A percentile compares a stretch with the other conserved stretches of the same genome.
phyloP scores from a whole-genome alignment of 2,329 filamentous ascomycete species.

The Colletotrichum endophyticum region DNA sequence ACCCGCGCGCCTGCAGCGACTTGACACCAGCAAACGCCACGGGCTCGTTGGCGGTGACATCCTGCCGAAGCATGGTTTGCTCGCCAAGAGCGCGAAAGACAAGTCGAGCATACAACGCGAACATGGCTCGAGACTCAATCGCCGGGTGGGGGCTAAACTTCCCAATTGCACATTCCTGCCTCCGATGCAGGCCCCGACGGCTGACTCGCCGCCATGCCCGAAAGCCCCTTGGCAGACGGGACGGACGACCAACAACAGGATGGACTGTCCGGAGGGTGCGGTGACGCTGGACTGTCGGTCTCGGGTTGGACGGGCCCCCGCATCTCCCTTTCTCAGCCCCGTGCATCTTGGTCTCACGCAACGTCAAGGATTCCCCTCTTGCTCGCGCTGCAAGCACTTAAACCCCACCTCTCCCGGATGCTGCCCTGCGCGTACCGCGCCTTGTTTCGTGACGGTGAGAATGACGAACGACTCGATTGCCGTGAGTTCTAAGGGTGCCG shows the following conservation, averaged over 20 bases:
- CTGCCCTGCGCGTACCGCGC: background rate
- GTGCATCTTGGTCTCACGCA: background rate
- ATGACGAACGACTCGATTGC: background rate
- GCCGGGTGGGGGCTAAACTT: background rate
- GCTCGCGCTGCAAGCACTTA: background rate
- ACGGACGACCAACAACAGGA: background rate
- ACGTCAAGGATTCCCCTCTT: background rate
- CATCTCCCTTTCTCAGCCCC: background rate
- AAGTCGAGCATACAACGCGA: background rate
- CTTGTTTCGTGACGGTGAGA: background rate
- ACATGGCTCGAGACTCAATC: background rate
- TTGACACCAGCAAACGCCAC: background rate
- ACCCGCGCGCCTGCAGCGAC: background rate
- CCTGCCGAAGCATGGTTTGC: background rate
- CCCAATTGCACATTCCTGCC: background rate
- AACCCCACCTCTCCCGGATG: background rate
- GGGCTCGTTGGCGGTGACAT: background rate
- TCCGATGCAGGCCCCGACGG: background rate
- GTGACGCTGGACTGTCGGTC: background rate
- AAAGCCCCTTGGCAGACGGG: background rate
- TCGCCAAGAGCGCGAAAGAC: background rate
- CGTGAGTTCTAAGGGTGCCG: background rate
- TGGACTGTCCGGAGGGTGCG: background rate
- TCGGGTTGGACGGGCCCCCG: background rate
- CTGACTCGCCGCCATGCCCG: slow-evolving; percentile 4